Evolutionary conservation across 139 green algal species (phyloP), one percentile per base, ranked within the genome.

Genomic region (Raphidocelis subcapitata): DNA sequence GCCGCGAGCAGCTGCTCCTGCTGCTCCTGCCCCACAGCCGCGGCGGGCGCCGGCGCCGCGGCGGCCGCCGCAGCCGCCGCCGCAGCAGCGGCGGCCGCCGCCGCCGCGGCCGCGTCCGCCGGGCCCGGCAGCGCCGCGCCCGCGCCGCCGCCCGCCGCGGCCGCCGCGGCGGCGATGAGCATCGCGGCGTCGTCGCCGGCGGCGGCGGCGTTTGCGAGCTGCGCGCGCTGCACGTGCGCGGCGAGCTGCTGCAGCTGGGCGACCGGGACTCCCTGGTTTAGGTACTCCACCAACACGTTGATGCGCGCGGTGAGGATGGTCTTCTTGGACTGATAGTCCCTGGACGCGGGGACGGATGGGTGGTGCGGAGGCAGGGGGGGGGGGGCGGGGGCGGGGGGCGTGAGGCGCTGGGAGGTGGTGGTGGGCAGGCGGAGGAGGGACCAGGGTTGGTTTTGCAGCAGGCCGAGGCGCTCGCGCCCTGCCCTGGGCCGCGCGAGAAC

Each of bases 271-370:
- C 77, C 62, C 15, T 68, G 32, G 61, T 87, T 81, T 33, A 93
- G 80, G 73, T 86, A 88, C 24, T 92, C 85, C 29, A 93, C 84
- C 63, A 91, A 80, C 5, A 82, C 37, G 78, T 93, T 89, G 72
- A 94, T 87, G 33, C 79, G 82, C 2, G 76, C 64, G 62, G 85
- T 87, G 2, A 92, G 76, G 26, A 85, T 70, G 21, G 69, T 76
- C 62, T 92, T 88, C 44, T 79, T 55, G 60, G 72, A 69, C 74
- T 90, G 85, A 77, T 92, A 96, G 33, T 88, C 77, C 10, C 83
- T 77, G n/a, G n/a, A n/a, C n/a, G n/a, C n/a, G n/a, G n/a, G n/a
- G n/a, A n/a, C n/a, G n/a, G n/a, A n/a, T n/a, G n/a, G n/a, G n/a
- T n/a, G n/a, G n/a, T 49, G 41, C 12, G 41, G 41, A 20, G 8